Evolutionary conservation across 163 green algal genomes (phyloP).

Genomic region (Chloromonas sp.): DNA sequence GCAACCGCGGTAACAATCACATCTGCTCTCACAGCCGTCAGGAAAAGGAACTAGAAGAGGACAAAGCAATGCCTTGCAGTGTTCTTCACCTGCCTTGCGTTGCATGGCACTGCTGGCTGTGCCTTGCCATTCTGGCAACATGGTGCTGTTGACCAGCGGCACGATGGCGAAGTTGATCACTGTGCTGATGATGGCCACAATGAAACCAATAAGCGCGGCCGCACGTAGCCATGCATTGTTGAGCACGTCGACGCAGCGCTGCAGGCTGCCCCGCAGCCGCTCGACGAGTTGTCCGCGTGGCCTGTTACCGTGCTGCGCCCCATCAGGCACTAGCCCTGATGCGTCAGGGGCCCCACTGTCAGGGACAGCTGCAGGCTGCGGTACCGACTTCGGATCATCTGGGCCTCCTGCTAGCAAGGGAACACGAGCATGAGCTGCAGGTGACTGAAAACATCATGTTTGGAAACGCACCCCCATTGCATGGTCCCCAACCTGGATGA

Average conservation of each 20-base stretch:
- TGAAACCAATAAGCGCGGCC: conserved; percentile 11
- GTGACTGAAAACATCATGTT: too few species aligned
- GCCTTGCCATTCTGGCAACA: conserved; percentile 23
- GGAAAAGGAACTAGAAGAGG: background rate
- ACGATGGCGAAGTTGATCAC: conserved; percentile 31
- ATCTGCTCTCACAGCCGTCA: too few species aligned
- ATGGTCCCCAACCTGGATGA: too few species aligned
- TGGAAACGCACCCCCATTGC: too few species aligned
- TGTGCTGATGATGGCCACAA: conserved; percentile 20
- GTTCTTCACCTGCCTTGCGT: conserved; percentile 13
- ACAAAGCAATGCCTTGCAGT: too few species aligned
- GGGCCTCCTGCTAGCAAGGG: too few species aligned
- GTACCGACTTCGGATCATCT: too few species aligned
- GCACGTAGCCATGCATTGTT: background rate
- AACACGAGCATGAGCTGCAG: too few species aligned
- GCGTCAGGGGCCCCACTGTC: too few species aligned
- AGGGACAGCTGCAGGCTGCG: too few species aligned
- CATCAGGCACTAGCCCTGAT: background rate
- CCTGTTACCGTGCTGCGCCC: conserved; percentile 24
- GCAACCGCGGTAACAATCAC: background rate
- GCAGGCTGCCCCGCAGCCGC: background rate
- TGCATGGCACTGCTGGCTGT: conserved; percentile 5
- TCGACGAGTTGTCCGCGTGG: background rate
- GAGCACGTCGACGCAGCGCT: background rate
- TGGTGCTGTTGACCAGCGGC: conserved; percentile 27